Base-by-base conservation (phyloP, 2,329 filamentous ascomycete genomes). In the Cladophialophora carrionii region DNA sequence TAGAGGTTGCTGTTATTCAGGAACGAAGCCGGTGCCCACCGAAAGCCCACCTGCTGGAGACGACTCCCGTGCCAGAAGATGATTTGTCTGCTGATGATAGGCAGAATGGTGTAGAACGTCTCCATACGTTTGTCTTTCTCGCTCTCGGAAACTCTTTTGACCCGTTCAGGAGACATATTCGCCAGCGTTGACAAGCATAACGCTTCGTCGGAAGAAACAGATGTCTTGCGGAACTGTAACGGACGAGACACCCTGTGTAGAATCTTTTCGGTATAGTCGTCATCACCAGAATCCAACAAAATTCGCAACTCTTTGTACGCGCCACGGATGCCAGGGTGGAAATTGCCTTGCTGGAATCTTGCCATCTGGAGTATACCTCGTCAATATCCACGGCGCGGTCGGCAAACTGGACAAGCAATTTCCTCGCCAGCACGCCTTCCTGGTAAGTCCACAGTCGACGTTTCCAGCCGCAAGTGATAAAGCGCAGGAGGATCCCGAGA, bases 241-340 rank as follows among this genome's bases (percentile, higher is more conserved):
- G 55, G 55, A 29, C 55, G 55, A 48, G 55, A 48, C 8, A 31
- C 55, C 17, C 55, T 48, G 24, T 57, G 24, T 5, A 49, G 37
- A 7, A 57, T 22, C 17, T 58, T 48, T 37, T 48, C 56, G 29
- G 22, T 22, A 22, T 58, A 48, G 24, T 58, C 37, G 1, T 48
- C 17, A 3, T 58, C 41, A 32, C 20, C 31, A 10, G 55, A 29
- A 5, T 57, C 55, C n/a, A 58, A 26, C 17, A 58, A 41, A 29
- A 58, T 58, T 46, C 56, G 56, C 46, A 58, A 34, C 54, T 57
- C 54, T 57, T 57, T 46, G 54, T 57, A 58, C 14, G 24, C 22
- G 7, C 26, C 56, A 8, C 37, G 56, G 12, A 58, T n/a, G n/a
- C 41, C 24, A 10, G 26, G 24, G 37, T 58, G 48, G 37, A 58